These are phyloP conservation scores for Zymoseptoria crescenta DNA, from an alignment of 2,329 filamentous ascomycete genomes.

Conservation along the genomic window DNA sequence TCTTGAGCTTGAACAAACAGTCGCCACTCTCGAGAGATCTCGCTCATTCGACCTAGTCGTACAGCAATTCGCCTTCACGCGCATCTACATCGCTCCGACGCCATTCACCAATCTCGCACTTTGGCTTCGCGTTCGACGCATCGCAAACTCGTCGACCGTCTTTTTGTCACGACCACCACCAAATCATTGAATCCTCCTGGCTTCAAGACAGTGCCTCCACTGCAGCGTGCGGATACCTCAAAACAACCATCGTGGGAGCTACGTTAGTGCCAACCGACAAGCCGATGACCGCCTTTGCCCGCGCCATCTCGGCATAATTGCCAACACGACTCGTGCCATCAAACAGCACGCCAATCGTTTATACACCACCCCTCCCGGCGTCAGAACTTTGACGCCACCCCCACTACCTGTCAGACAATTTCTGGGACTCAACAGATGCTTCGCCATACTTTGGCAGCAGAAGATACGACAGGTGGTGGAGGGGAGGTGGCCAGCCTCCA, in stretches of 20 bases:
- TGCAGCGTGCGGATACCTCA: not conserved
- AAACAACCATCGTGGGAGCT: not conserved
- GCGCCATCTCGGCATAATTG: not conserved
- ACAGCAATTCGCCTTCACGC: too few species aligned
- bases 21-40: too few species aligned
- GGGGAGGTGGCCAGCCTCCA: too few species aligned
- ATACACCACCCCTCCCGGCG: not conserved
- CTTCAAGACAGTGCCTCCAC: not conserved
- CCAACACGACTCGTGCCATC: constrained; percentile 20
- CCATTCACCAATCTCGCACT: not conserved
- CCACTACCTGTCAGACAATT: not conserved
- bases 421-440: not conserved
- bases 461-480: not conserved
- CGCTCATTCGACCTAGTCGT: too few species aligned
- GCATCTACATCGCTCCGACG: not conserved
- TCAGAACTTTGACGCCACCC: not conserved
- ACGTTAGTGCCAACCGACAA: not conserved
- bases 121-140: not conserved
- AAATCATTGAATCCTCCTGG: not conserved
- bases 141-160: not conserved
- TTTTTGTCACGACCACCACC: not conserved
- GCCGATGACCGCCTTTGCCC: not conserved
- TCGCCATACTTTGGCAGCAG: not conserved
- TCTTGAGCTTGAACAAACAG: not conserved
- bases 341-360: too few species aligned